phyloP scores from a whole-genome alignment of 106 monocot species.

The Ottelia alismoides region DNA sequence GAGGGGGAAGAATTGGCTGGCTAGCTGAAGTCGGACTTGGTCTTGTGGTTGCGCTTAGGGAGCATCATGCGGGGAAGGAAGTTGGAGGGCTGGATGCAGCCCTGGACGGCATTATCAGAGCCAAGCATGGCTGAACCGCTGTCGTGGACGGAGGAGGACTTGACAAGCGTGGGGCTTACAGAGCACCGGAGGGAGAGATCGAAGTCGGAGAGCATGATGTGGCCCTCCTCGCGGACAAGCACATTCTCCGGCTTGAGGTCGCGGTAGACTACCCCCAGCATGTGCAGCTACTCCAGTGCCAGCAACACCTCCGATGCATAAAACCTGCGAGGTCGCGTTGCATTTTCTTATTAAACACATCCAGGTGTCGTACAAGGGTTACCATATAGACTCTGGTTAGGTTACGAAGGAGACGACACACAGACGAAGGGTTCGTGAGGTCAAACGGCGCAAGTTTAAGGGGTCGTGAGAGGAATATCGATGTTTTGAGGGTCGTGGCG shows the following conservation, averaged over 20 bases:
- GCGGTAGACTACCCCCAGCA: constrained; percentile 11
- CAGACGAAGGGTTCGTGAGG: too few relatives aligned
- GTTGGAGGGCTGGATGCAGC: not conserved
- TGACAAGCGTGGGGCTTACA: constrained; percentile 11
- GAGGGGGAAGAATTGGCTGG: too few relatives aligned
- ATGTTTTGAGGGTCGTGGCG: too few relatives aligned
- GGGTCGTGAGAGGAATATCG: too few relatives aligned
- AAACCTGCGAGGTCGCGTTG: not conserved
- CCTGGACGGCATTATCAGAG: not conserved
- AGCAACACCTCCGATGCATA: constrained; percentile 7
- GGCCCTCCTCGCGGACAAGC: constrained; percentile 24
- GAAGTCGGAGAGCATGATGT: constrained; percentile 93
- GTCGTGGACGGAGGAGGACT: not conserved
- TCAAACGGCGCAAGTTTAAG: too few relatives aligned
- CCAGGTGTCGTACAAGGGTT: too few relatives aligned
- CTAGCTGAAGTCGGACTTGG: constrained; percentile 8
- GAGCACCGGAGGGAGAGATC: constrained; percentile 53
- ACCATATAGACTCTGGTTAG: too few relatives aligned
- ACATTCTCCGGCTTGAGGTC: constrained; percentile 18
- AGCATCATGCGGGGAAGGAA: constrained; percentile 9
- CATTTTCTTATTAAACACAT: not conserved
- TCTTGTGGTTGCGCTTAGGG: constrained; percentile 7
- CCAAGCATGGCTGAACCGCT: not conserved
- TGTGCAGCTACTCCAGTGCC: constrained; percentile 11
- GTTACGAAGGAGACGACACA: too few relatives aligned